These are phyloP conservation scores for Kuraishia ogatae DNA, from an alignment of 805 yeast species.

Conservation along the genomic window DNA sequence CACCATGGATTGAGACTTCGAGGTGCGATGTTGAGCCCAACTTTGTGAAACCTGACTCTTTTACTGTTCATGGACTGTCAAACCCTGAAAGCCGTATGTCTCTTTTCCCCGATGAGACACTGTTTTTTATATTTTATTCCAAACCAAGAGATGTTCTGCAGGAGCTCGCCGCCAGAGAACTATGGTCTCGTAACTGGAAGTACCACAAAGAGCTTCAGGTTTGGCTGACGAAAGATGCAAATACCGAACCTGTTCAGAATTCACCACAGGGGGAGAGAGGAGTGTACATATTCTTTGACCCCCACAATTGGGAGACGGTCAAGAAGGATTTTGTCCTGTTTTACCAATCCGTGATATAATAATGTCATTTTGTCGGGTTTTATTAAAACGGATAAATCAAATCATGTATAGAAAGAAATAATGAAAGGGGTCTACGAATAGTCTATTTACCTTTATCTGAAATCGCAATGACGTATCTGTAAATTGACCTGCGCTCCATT, in stretches of 20 bases:
- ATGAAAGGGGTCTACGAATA: background rate
- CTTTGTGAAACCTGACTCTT: constrained; percentile 55
- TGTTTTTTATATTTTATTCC: constrained; percentile 88
- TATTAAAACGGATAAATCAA: too few species aligned
- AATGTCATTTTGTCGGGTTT: background rate
- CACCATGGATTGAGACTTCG: constrained; percentile 94
- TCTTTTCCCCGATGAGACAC: constrained; percentile 79
- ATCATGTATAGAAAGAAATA: background rate
- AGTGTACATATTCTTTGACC: constrained; percentile 89
- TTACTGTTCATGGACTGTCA: constrained; percentile 20
- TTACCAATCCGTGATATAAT: constrained; percentile 28
- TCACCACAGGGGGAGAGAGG: constrained; percentile 85
- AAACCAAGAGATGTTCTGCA: constrained; percentile 90
- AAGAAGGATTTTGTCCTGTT: constrained; percentile 56
- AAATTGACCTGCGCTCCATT: too few species aligned
- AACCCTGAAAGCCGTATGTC: constrained; percentile 32
- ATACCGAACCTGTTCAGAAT: constrained; percentile 78
- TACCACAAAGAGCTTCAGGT: constrained; percentile 93
- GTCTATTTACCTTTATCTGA: too few species aligned
- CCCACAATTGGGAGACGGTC: constrained; percentile 92
- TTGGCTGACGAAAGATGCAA: constrained; percentile 93
- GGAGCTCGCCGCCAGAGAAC: constrained; percentile 87
- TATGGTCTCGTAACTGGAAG: constrained; percentile 91
- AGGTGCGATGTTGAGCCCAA: constrained; percentile 86
- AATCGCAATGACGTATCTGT: too few species aligned